Percentiles rank a stretch among this genome's conserved stretches.
phyloP scores from a whole-genome alignment of 2,329 filamentous ascomycete genomes.

The Colletotrichum neosansevieriae region DNA sequence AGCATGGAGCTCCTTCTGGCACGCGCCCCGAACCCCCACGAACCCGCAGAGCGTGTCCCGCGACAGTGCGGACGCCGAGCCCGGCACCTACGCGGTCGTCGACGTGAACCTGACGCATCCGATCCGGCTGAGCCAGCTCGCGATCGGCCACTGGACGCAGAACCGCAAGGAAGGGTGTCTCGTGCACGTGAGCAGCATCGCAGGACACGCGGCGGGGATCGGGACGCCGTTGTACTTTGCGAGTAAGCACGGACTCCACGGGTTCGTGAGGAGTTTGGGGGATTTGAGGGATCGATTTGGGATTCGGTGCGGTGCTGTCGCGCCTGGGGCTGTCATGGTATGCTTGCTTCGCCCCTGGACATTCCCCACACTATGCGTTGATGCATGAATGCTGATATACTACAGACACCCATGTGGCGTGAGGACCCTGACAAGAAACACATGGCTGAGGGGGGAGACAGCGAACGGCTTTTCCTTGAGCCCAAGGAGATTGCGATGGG shows the following conservation, averaged over 20 bases:
- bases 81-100: slow-evolving; percentile 50
- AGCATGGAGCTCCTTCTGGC: slow-evolving; percentile 52
- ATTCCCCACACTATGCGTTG: too few relatives aligned
- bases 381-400: not conserved
- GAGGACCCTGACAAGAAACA: slow-evolving; percentile 48
- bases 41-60: slow-evolving; percentile 46
- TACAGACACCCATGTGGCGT: slow-evolving; percentile 51
- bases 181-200: slow-evolving; percentile 51
- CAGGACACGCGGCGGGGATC: slow-evolving; percentile 47
- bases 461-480: slow-evolving; percentile 45
- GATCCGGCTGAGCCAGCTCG: slow-evolving; percentile 53
- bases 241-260: slow-evolving; percentile 53
- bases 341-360: not conserved
- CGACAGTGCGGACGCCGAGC: slow-evolving; percentile 46
- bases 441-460: slow-evolving; percentile 44
- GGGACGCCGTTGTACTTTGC: slow-evolving; percentile 52
- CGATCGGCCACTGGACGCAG: slow-evolving; percentile 53
- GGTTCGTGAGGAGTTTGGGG: slow-evolving; percentile 50
- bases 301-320: slow-evolving; percentile 49
- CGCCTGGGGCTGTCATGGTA: slow-evolving; percentile 50
- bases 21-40: slow-evolving; percentile 47
- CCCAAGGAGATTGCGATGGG: slow-evolving; percentile 49
- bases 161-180: slow-evolving; percentile 46
- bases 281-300: slow-evolving; percentile 48
- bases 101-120: slow-evolving; percentile 54